Evolutionary conservation across 176 grass and related monocot species (phyloP).

Genomic region (Rhynchospora tenuis): DNA sequence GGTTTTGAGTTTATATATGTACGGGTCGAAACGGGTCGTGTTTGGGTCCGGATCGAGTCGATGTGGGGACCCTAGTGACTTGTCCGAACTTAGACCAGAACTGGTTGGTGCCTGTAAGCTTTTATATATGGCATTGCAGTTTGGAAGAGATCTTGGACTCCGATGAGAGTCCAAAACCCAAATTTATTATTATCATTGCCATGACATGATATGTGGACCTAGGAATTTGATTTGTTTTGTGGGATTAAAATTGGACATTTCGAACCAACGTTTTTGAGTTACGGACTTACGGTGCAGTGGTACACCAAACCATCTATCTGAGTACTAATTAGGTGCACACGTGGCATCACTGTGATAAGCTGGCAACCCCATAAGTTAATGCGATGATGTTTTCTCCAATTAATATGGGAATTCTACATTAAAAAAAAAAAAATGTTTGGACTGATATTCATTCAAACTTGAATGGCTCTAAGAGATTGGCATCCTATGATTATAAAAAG

Average conservation of each 20-base stretch:
- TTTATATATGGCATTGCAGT: no score
- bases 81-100: no score
- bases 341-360: background rate
- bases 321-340: background rate
- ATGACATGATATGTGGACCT: background rate
- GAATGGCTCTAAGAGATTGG: no score
- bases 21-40: background rate
- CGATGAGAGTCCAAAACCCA: no score
- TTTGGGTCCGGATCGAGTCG: background rate
- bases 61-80: no score
- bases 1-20: conserved; percentile 2
- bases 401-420: background rate
- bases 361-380: background rate
- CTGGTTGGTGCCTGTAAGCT: no score
- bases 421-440: background rate
- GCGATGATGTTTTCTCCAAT: background rate
- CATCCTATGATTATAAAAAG: no score
- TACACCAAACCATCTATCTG: background rate
- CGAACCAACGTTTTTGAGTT: background rate
- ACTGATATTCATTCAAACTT: no score
- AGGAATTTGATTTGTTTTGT: background rate
- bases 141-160: no score
- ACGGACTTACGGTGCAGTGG: no score
- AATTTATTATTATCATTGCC: no score
- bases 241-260: background rate